Base-by-base conservation (phyloP, 768 basidiomycete species). In the Lenzites betulinus region DNA sequence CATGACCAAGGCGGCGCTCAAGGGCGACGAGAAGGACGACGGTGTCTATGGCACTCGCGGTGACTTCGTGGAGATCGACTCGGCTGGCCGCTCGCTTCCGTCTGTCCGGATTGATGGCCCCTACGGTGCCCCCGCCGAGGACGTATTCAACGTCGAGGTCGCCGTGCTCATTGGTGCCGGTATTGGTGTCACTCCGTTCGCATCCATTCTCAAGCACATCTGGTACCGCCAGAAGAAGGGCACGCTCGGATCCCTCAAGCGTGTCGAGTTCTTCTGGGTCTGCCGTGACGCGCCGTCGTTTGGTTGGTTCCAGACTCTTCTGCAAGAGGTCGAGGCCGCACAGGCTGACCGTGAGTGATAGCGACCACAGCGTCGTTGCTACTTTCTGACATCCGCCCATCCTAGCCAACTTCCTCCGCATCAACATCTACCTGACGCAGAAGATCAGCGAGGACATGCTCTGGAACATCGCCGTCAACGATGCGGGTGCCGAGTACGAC, bases 201-300 rank as follows among this genome's bases (percentile, higher is more conserved):
- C 93, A 0, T 93, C 92, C 20, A 95, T 98, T 68, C 79, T 98
- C 65, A 95, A 95, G 77, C 90, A 97, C 71, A 92, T 98, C 62
- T 95, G 94, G 94, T 95, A 96, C 77, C 85, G 86, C 66, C 93
- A 95, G 74, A 87, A 85, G 76, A 82, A 81, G 58, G 88, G 89
- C 42, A 81, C 84, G 59, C 77, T 95, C 36, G 91, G 92, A 33
- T 83, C 87, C 30, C 85, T 98, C 58, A 87, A 89, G 53, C 85
- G 90, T 43, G 95, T 97, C 59, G 93, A 96, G 67, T 95, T 96
- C 75, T 92, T 96, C 78, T 96, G 94, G 95, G 83, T 93, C 64
- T 92, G 89, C 72, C 88, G 92, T 71, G 92, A 95, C 66, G 86
- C 90, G n/a, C 92, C 92, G n/a, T 92, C 91, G n/a, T 94, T 97